Conservation (phyloP, 257 asterid species). For the Linderniella brevidens region DNA sequence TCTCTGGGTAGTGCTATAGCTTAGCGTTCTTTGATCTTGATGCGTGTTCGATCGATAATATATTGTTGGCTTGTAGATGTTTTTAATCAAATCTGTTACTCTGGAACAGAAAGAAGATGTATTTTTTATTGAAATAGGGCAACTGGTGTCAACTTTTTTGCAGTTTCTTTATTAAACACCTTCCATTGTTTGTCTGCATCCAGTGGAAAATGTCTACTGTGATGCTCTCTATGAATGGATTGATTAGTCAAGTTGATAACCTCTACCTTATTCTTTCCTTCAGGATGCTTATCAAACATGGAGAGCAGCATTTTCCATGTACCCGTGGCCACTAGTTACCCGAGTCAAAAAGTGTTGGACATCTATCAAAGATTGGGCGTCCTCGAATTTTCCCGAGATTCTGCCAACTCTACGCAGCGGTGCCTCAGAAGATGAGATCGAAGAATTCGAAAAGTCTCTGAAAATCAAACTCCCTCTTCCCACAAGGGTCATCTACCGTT, state of each 20-base stretch:
- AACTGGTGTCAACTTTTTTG: too few relatives aligned
- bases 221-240: neutral
- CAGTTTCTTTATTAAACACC: too few relatives aligned
- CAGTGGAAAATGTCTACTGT: too few relatives aligned
- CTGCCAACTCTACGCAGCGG: conserved; percentile 62
- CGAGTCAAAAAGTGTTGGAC: conserved; percentile 64
- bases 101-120: too few relatives aligned
- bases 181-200: too few relatives aligned
- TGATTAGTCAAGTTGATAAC: neutral
- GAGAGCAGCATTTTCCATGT: conserved; percentile 53
- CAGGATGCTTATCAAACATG: conserved; percentile 68
- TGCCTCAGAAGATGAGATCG: conserved; percentile 55
- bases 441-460: conserved; percentile 38
- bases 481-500: conserved; percentile 64
- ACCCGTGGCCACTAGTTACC: conserved; percentile 81
- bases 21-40: too few relatives aligned
- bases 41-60: too few relatives aligned
- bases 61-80: too few relatives aligned
- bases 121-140: too few relatives aligned
- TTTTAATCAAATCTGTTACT: too few relatives aligned
- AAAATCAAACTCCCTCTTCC: conserved; percentile 75
- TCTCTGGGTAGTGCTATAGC: too few relatives aligned
- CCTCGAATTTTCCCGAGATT: conserved; percentile 51
- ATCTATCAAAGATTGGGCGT: conserved; percentile 48
- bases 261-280: conserved; percentile 7